phyloP scores from a whole-genome alignment of 371 early-diverging fungal species.

The Mucor circinelloides region DNA sequence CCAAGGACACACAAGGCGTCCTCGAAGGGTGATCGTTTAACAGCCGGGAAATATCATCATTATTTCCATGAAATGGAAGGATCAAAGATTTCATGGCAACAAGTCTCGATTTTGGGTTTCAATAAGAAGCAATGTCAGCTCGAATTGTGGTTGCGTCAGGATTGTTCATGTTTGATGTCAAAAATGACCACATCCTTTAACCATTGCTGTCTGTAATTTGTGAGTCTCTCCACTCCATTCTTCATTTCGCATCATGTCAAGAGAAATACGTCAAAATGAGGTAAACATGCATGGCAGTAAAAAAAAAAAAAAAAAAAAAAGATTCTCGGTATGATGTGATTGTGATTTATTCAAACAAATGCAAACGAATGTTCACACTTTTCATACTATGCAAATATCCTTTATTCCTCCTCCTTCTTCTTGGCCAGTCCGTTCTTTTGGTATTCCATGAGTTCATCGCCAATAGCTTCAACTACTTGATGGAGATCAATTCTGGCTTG shows the following conservation, averaged over 20 bases:
- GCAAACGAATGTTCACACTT: neutral
- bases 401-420: constrained; percentile 34
- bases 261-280: neutral
- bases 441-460: constrained; percentile 57
- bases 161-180: too few species aligned
- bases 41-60: constrained; percentile 33
- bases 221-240: too few species aligned
- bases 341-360: neutral
- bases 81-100: constrained; percentile 16
- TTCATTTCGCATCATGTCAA: neutral
- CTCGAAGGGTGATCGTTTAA: constrained; percentile 23
- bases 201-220: neutral
- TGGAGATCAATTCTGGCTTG: constrained; percentile 52
- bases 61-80: constrained; percentile 39
- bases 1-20: constrained; percentile 4
- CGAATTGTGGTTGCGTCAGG: neutral
- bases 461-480: constrained; percentile 60
- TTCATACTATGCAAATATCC: neutral
- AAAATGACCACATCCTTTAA: neutral
- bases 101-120: neutral
- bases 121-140: neutral
- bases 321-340: too few species aligned
- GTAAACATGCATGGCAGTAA: too few species aligned
- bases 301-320: too few species aligned
- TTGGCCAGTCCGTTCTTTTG: constrained; percentile 52